These are phyloP conservation scores for Candida taoyuanica DNA, from an alignment of 805 yeast species.

Conservation along the genomic window DNA sequence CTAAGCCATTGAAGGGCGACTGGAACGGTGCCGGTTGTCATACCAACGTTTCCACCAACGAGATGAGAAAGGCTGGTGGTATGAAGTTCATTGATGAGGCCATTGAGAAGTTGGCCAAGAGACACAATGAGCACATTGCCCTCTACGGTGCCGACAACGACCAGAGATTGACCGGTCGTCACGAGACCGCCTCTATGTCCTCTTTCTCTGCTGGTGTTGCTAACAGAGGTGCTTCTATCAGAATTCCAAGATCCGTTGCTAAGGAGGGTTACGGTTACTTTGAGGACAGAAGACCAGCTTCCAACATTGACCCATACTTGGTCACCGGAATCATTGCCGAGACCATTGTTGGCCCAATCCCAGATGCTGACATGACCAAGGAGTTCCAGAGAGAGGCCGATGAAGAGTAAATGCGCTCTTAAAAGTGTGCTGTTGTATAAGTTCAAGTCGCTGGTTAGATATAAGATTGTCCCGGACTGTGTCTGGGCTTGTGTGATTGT, in stretches of 20 bases:
- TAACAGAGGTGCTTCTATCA: slow-evolving; percentile 98
- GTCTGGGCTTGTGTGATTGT: background rate
- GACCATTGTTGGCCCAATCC: slow-evolving; percentile 91
- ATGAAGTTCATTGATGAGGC: slow-evolving; percentile 92
- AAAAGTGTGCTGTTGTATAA: slow-evolving; percentile 1
- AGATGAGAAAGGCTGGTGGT: slow-evolving; percentile 94
- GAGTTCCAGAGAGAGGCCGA: slow-evolving; percentile 74
- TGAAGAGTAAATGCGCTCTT: slow-evolving; percentile 6
- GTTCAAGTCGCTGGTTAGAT: slow-evolving; percentile 6
- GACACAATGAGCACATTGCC: slow-evolving; percentile 95
- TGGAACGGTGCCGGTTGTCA: slow-evolving; percentile 99
- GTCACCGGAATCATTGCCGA: slow-evolving; percentile 98
- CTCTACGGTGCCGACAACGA: slow-evolving; percentile 96
- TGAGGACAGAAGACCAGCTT: slow-evolving; percentile 99
- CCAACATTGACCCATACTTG: slow-evolving; percentile 98
- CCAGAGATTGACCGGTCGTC: slow-evolving; percentile 94
- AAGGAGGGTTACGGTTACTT: slow-evolving; percentile 97
- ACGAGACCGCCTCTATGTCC: slow-evolving; percentile 95
- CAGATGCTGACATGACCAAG: slow-evolving; percentile 92
- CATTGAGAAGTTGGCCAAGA: slow-evolving; percentile 85
- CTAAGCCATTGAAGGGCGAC: slow-evolving; percentile 97
- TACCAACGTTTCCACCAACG: slow-evolving; percentile 92
- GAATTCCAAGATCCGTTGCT: slow-evolving; percentile 98
- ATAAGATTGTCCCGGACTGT: background rate
- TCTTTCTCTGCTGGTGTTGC: slow-evolving; percentile 96